Conservation (phyloP, 2,329 filamentous ascomycete genomes). For the Acephala macrosclerotiorum region DNA sequence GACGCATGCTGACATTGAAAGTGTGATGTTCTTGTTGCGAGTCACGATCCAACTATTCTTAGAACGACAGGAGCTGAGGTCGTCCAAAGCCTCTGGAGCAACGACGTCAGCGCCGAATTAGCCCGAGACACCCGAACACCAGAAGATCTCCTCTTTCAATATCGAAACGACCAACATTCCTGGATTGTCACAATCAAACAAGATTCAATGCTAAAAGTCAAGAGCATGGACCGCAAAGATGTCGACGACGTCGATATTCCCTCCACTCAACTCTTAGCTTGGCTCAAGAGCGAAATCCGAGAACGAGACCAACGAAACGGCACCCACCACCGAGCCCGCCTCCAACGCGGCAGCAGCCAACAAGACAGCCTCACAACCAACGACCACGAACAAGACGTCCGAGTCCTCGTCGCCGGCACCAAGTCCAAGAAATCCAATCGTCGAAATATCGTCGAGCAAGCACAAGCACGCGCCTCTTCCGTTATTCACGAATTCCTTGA, state of each 20-base stretch:
- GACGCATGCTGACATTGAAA: constrained; percentile 44
- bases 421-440: constrained; percentile 93
- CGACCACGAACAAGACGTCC: constrained; percentile 74
- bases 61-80: constrained; percentile 80
- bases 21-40: constrained; percentile 90
- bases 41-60: constrained; percentile 80
- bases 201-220: constrained; percentile 78
- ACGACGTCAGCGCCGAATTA: constrained; percentile 88
- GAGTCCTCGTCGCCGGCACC: constrained; percentile 83
- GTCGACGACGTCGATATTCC: constrained; percentile 78
- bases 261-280: constrained; percentile 74
- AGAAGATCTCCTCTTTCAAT: constrained; percentile 79
- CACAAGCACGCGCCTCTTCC: constrained; percentile 63
- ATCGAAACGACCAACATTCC: constrained; percentile 78
- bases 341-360: constrained; percentile 39
- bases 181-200: constrained; percentile 92
- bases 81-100: constrained; percentile 79
- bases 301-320: constrained; percentile 74
- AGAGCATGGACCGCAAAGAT: constrained; percentile 79
- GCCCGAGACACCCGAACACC: constrained; percentile 79
- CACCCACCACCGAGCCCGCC: constrained; percentile 51
- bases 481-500: constrained; percentile 75
- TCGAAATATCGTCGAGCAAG: constrained; percentile 83
- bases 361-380: constrained; percentile 34
- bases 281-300: constrained; percentile 82